Conservation (phyloP, 106 monocot genomes). For the Acanthochlamys bracteata region DNA sequence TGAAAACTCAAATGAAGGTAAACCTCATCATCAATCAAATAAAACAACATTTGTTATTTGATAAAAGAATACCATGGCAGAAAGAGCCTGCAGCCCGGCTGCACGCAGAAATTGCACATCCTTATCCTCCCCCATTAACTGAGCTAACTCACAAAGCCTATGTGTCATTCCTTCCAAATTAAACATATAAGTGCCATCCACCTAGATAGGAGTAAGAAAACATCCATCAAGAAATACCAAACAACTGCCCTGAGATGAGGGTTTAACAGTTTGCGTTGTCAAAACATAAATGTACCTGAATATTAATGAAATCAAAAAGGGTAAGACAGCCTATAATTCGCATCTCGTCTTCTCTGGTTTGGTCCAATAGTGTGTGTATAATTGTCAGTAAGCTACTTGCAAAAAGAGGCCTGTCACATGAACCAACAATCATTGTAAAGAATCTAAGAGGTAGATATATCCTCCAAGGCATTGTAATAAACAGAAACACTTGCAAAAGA, state of each 20-base stretch:
- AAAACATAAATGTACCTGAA: constrained; percentile 44
- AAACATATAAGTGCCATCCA: constrained; percentile 88
- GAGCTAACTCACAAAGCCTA: constrained; percentile 84
- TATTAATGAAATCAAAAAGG: constrained; percentile 83
- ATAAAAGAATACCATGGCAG: constrained; percentile 59
- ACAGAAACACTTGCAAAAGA: too few species aligned
- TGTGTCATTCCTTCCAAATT: constrained; percentile 83
- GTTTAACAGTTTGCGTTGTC: background rate
- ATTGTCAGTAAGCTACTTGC: constrained; percentile 61
- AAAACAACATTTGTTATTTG: background rate
- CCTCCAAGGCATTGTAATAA: too few species aligned
- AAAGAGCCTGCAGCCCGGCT: constrained; percentile 80
- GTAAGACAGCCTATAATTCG: constrained; percentile 69
- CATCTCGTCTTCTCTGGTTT: constrained; percentile 64
- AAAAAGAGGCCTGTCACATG: constrained; percentile 88
- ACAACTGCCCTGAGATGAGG: background rate
- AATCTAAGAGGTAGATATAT: too few species aligned
- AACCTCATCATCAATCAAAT: background rate
- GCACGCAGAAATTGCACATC: constrained; percentile 48
- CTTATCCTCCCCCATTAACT: constrained; percentile 47
- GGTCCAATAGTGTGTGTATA: constrained; percentile 68
- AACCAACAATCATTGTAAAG: too few species aligned
- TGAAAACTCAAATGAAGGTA: too few species aligned
- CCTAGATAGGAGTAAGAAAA: constrained; percentile 31
- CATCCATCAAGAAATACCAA: background rate